Conservation (phyloP, 2,329 filamentous ascomycete genomes). For the Paraphoma chrysanthemicola region DNA sequence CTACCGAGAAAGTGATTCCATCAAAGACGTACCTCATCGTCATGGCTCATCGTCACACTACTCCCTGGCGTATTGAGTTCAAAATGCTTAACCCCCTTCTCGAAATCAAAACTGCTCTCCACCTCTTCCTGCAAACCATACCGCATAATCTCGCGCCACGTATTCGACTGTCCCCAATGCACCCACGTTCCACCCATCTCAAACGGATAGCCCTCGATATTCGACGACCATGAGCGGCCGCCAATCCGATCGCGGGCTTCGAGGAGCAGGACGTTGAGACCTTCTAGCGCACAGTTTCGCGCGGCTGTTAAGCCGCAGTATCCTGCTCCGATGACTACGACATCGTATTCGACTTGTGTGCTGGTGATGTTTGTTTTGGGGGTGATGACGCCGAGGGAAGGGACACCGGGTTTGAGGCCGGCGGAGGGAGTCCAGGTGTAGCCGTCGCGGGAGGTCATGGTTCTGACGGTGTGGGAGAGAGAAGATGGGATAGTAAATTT, state of each 20-base stretch:
- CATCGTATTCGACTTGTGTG: conserved; percentile 22
- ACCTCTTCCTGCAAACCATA: conserved; percentile 50
- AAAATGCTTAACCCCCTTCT: conserved; percentile 53
- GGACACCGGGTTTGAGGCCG: conserved; percentile 35
- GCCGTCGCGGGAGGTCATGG: conserved; percentile 34
- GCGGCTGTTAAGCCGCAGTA: conserved; percentile 35
- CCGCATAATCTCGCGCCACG: conserved; percentile 51
- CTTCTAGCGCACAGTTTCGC: conserved; percentile 24
- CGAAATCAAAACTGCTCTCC: conserved; percentile 50
- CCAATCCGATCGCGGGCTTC: conserved; percentile 54
- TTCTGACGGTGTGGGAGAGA: not conserved
- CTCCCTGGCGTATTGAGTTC: conserved; percentile 43
- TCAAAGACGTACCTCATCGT: conserved; percentile 45
- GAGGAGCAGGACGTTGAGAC: conserved; percentile 39
- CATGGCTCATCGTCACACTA: conserved; percentile 48
- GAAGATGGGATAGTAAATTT: too few relatives aligned
- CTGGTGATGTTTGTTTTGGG: conserved; percentile 22
- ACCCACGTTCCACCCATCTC: conserved; percentile 56
- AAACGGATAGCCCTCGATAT: conserved; percentile 40
- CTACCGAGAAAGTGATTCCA: too few relatives aligned
- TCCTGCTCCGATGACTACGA: conserved; percentile 31
- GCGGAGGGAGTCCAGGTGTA: conserved; percentile 34
- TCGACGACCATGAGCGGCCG: conserved; percentile 51
- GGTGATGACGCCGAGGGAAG: conserved; percentile 23
- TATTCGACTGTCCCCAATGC: conserved; percentile 28